Evolutionary conservation across 306 rosid species (phyloP), one percentile per base, ranked within the genome.

Genomic region (Sophora flavescens): DNA sequence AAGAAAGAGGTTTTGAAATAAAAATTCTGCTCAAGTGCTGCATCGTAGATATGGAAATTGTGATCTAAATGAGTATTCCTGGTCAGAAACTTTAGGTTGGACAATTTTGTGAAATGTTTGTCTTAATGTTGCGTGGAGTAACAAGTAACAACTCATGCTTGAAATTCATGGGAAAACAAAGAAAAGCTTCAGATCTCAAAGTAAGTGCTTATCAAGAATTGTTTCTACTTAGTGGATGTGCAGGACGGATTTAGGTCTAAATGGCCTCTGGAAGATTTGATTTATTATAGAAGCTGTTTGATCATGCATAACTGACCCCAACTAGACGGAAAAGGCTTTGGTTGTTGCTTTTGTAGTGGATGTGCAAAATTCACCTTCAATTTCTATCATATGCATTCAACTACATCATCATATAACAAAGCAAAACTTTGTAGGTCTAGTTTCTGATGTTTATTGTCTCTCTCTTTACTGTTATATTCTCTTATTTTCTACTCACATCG

Each of bases 1-100:
- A 51, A 18, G 62, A 69, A 36, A 42, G 22, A 36, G 45, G 16
- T 48, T 70, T 70, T 38, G 14, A 65, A 32, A 32, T 59, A 18
- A 54, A 54, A 17, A 9, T 47, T 30, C 51, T 39, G 68, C 50
- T 61, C 69, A 57, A 60, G 44, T 68, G 44, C 50, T 68, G 44
- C 59, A 13, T 32, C 62, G 32, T 58, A 35, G 17, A 62, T 15
- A 57, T 1, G 33, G 32, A 15, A 6, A 15, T 47, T 44, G 63
- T 35, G 18, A 63, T 48, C 33, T 51, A n/a, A n/a, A n/a, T n/a
- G 22, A 22, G 22, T 22, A 75, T 62, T 62, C 51, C 57, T 35
- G 53, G n/a, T 11, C 36, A 61, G 77, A 69, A 26, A 22, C 36
- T 4, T 11, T n/a, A 15, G 50, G 54, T 15, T 28, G 8, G 80